Conservation (phyloP, 148 eudicot species). For the Arbutus unedo region DNA sequence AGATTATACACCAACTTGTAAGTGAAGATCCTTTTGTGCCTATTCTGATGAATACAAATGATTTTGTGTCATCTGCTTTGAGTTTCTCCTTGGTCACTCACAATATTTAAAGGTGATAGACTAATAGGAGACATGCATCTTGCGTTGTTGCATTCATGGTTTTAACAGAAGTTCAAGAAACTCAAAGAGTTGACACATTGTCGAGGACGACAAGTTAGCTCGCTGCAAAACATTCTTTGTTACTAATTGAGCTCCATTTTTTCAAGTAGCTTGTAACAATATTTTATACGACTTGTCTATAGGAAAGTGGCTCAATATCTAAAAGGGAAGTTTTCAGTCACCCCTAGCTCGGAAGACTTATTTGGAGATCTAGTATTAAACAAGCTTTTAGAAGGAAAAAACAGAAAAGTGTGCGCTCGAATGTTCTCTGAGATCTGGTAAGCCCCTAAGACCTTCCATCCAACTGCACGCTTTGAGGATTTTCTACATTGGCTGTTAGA, state of each 20-base stretch:
- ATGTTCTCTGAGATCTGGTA: slow-evolving; percentile 88
- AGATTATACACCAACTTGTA: slow-evolving; percentile 58
- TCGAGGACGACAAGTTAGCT: slow-evolving; percentile 75
- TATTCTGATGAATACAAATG: neutral
- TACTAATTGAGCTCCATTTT: slow-evolving; percentile 7
- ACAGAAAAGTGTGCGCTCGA: slow-evolving; percentile 66
- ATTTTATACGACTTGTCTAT: slow-evolving; percentile 21
- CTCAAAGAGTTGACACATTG: slow-evolving; percentile 38
- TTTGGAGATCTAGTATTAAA: slow-evolving; percentile 46
- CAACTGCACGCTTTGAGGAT: neutral
- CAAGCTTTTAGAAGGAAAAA: slow-evolving; percentile 60
- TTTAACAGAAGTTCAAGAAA: slow-evolving; percentile 47
- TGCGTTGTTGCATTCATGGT: slow-evolving; percentile 7
- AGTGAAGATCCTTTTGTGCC: slow-evolving; percentile 16
- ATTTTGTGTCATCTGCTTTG: neutral
- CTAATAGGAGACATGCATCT: neutral
- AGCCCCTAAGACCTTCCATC: slow-evolving; percentile 15
- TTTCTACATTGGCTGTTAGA: neutral
- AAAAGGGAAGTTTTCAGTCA: slow-evolving; percentile 41
- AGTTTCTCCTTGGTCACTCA: neutral
- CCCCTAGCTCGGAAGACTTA: slow-evolving; percentile 33
- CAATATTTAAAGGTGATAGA: neutral
- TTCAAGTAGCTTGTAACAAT: neutral
- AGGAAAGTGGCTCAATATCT: slow-evolving; percentile 81
- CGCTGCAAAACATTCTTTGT: neutral